Evolutionary conservation across 2,329 filamentous ascomycete species (phyloP).

Genomic region (Exophiala lecanii-corni): DNA sequence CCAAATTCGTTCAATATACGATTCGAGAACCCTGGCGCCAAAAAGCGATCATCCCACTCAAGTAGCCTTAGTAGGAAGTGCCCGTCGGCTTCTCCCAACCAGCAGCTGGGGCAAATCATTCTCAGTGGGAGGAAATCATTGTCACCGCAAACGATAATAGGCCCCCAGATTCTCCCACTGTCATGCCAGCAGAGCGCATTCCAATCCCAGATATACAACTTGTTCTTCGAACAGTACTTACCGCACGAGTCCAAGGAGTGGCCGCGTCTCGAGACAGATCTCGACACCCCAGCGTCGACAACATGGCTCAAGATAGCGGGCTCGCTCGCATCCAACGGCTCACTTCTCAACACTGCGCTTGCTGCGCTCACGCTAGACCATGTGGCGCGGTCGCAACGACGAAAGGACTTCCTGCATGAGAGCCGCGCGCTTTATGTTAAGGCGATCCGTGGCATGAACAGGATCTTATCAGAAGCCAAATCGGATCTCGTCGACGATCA

Average conservation of each 20-base stretch:
- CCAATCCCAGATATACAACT: conserved; percentile 3
- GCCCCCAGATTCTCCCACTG: conserved; percentile 3
- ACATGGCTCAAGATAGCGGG: conserved; percentile 2
- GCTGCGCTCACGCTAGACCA: conserved; percentile 3
- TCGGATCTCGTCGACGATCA: conserved; percentile 4
- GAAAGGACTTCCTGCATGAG: neutral
- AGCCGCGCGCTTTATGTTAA: conserved; percentile 4
- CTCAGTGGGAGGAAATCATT: neutral
- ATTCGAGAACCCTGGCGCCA: conserved; percentile 7
- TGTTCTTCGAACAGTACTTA: conserved; percentile 6
- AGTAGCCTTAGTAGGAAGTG: too few relatives aligned
- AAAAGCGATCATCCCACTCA: neutral
- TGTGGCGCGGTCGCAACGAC: neutral
- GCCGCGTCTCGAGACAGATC: conserved; percentile 1
- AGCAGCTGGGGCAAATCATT: too few relatives aligned
- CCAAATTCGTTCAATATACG: conserved; percentile 4
- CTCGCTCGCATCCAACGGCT: neutral
- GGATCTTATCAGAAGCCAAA: neutral
- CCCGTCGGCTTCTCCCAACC: neutral
- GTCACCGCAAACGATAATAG: neutral
- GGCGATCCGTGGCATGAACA: conserved; percentile 7
- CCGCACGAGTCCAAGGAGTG: conserved; percentile 2
- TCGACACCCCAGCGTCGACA: neutral
- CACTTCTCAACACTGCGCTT: conserved; percentile 4
- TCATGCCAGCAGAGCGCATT: conserved; percentile 1